phyloP scores from a whole-genome alignment of 2,329 filamentous ascomycete species.

The Talaromyces sp. region DNA sequence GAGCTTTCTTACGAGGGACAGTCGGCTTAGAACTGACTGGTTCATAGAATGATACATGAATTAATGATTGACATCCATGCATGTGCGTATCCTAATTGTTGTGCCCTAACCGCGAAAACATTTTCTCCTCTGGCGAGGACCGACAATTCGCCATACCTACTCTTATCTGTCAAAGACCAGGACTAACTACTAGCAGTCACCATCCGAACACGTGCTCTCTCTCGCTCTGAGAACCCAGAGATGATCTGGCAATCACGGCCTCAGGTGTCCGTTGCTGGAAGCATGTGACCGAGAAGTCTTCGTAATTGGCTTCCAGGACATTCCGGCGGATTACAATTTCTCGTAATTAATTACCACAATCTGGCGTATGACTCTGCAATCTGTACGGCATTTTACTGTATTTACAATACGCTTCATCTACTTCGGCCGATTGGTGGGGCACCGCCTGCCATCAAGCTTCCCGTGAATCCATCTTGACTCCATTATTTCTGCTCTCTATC shows the following conservation, averaged over 20 bases:
- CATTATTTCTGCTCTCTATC: too few relatives aligned
- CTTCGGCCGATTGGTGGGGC: too few relatives aligned
- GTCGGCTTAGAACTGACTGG: neutral
- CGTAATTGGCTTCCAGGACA: neutral
- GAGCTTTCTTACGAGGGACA: neutral
- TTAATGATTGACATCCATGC: conserved; percentile 3
- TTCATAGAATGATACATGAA: conserved; percentile 6
- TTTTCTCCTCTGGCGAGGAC: too few relatives aligned
- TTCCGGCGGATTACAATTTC: neutral
- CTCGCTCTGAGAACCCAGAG: neutral
- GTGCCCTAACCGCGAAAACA: neutral
- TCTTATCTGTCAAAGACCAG: neutral
- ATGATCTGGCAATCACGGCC: neutral
- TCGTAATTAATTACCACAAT: neutral
- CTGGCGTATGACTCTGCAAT: neutral
- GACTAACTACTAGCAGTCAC: neutral
- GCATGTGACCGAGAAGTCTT: neutral
- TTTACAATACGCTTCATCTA: too few relatives aligned
- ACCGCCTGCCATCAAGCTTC: too few relatives aligned
- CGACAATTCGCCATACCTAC: too few relatives aligned
- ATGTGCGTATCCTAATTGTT: neutral
- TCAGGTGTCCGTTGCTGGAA: neutral
- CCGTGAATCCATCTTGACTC: too few relatives aligned
- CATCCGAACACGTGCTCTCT: neutral
- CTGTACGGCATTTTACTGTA: neutral